phyloP scores from a whole-genome alignment of 2,329 filamentous ascomycete genomes.

The Beauveria sp. region DNA sequence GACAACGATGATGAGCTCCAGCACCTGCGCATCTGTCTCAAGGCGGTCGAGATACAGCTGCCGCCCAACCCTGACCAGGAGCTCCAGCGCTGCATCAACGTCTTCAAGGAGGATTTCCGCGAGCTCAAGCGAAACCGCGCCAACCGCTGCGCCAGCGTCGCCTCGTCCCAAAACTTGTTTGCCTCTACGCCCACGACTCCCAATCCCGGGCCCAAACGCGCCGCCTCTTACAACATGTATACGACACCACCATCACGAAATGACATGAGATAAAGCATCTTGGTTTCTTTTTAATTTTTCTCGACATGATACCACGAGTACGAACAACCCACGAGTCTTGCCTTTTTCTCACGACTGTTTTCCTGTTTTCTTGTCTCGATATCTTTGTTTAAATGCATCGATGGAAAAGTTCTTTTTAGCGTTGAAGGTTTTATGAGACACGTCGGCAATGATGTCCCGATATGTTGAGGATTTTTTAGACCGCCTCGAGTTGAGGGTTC shows the following conservation, averaged over 20 bases:
- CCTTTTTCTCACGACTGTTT: neutral
- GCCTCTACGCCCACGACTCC: neutral
- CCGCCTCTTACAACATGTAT: neutral
- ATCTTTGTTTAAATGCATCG: neutral
- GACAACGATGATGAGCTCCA: conserved; percentile 53
- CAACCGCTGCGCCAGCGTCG: neutral
- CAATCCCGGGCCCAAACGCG: neutral
- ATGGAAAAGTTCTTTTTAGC: neutral
- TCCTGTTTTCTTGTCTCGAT: neutral
- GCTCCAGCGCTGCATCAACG: conserved; percentile 49
- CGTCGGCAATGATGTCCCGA: neutral
- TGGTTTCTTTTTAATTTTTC: neutral
- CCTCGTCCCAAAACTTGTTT: neutral
- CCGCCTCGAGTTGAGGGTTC: neutral
- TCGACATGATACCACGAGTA: conserved; percentile 2
- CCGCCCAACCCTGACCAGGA: conserved; percentile 45
- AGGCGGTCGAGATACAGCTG: conserved; percentile 54
- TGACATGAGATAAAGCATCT: neutral
- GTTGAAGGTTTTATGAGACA: neutral
- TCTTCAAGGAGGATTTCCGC: conserved; percentile 54
- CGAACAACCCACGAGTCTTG: neutral
- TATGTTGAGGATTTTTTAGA: neutral
- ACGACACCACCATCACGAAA: conserved; percentile 5
- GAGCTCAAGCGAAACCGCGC: conserved; percentile 39
- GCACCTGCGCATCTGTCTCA: conserved; percentile 54